phyloP scores from a whole-genome alignment of 2,329 filamentous ascomycete species.

The Paramyrothecium roridum region DNA sequence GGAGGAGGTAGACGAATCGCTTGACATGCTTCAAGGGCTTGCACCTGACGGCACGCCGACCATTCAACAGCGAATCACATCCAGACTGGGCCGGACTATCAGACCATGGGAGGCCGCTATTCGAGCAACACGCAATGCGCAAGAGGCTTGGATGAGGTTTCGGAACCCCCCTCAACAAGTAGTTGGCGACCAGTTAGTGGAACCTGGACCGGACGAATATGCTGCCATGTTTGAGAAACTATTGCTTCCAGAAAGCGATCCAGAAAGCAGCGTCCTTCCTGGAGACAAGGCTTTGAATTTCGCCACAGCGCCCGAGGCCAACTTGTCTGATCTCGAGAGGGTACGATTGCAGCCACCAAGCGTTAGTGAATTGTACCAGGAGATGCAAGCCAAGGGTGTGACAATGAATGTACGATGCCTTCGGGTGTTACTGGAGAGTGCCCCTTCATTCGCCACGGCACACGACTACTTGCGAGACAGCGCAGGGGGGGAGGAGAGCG shows the following conservation, averaged over 20 bases:
- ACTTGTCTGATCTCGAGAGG: slow-evolving; percentile 62
- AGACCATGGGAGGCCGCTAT: slow-evolving; percentile 53
- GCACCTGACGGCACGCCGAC: slow-evolving; percentile 49
- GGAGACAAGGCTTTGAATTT: slow-evolving; percentile 58
- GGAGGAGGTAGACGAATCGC: slow-evolving; percentile 40
- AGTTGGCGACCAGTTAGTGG: slow-evolving; percentile 6
- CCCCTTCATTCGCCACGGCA: slow-evolving; percentile 43
- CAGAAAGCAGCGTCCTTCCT: slow-evolving; percentile 36
- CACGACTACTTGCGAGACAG: slow-evolving; percentile 48
- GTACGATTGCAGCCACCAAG: slow-evolving; percentile 59
- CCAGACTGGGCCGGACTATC: slow-evolving; percentile 13
- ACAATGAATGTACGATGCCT: slow-evolving; percentile 48
- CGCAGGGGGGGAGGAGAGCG: slow-evolving; percentile 7
- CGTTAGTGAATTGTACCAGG: slow-evolving; percentile 53
- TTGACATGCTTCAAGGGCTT: slow-evolving; percentile 52
- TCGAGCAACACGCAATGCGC: slow-evolving; percentile 55
- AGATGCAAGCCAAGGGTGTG: slow-evolving; percentile 51
- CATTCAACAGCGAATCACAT: slow-evolving; percentile 42
- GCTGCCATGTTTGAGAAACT: slow-evolving; percentile 60
- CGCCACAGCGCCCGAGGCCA: slow-evolving; percentile 34
- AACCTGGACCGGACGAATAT: slow-evolving; percentile 45
- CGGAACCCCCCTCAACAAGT: slow-evolving; percentile 30
- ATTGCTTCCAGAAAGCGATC: slow-evolving; percentile 25
- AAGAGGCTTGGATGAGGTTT: slow-evolving; percentile 58
- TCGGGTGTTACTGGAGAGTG: slow-evolving; percentile 51